Base-by-base conservation (phyloP, 371 early-diverging fungal genomes). In the Mortierella sp. region DNA sequence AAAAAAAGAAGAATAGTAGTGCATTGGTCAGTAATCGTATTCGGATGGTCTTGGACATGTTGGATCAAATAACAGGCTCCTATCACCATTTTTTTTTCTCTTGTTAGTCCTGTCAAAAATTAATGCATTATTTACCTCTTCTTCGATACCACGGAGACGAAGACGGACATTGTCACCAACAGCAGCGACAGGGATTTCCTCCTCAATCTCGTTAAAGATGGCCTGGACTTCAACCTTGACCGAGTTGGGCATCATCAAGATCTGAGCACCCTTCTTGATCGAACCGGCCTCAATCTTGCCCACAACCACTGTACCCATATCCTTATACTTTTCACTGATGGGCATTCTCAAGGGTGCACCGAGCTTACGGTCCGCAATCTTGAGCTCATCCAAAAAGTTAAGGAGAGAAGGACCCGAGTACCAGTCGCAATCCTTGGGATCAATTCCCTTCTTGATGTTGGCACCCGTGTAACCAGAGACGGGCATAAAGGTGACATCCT, bases 401-500 rank as follows among this genome's bases (percentile, higher is more conserved):
- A 97, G 83, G 21, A 98, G 89, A 44, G 97, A 92, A n/a, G 95
- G 95, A n/a, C 98, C 99, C 62, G 60, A 77, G 86, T 94, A 98
- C 93, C 92, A 98, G 44, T 83, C 62, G 84, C 96, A 96, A 7
- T 83, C 80, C 48, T 80, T 81, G 61, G 82, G 75, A 57, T 79
- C 81, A 12, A 91, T 70, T 45, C 92, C 86, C 59, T 96, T 97
- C 86, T 97, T 98, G 73, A 99, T 86, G 83, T 98, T 98, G 30
- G 96, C 96, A 57, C 99, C 99, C 44, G 96, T 96, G 86, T 84
- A 98, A 30, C 98, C 99, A 75, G 98, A 97, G 18, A 99, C 87
- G 30, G 99, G 99, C 79, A 99, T 87, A 69, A 93, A 93, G 57
- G 88, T 87, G 62, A 97, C 72, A 81, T 98, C 98, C 3, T 87